Evolutionary conservation across 495 filamentous ascomycete species (phyloP), one percentile per base, ranked within the genome.

Genomic region (Parachaetomium inaequale): DNA sequence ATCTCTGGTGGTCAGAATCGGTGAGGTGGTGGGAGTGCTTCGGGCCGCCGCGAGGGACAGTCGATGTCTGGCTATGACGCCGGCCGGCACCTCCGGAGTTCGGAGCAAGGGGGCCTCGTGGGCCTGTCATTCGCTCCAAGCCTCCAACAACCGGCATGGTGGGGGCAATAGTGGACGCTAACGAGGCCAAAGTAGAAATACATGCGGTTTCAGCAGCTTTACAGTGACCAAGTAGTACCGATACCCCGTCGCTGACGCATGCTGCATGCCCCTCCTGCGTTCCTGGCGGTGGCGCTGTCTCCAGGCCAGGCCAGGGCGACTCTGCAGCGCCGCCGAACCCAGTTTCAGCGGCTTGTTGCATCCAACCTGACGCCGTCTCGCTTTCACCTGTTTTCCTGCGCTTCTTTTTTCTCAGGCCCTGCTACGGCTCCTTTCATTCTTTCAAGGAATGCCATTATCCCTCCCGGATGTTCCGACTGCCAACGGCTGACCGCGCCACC

Each of bases 221-320:
- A 23, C 26, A 34, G 50, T 1, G 3, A 12, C 2, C 1, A 38
- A 38, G 21, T 4, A 15, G 58, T 61, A 61, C 50, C n/a, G 19
- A 2, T 61, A 46, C 58, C 31, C 4, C 58, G 46, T 36, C 7
- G 50, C 58, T 54, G 28, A 61, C 50, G 46, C 57, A 59, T 59
- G 23, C 34, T 36, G 28, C 38, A 32, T 8, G 36, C 31, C 21
- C 45, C 45, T 38, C 54, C 53, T 45, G 38, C 38, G 36, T 56
- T n/a, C 52, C 52, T 55, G 52, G 26, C 52, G 29, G 12, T 28
- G 25, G 8, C 23, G 21, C 5, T 45, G 55, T 32, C 29, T 29
- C 38, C 8, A 23, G 2, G 25, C 29, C 43, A 43, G n/a, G n/a
- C n/a, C n/a, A n/a, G n/a, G n/a, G n/a, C n/a, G n/a, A n/a, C 42